phyloP scores from a whole-genome alignment of 768 basidiomycete genomes.

The Panellus pusillus region DNA sequence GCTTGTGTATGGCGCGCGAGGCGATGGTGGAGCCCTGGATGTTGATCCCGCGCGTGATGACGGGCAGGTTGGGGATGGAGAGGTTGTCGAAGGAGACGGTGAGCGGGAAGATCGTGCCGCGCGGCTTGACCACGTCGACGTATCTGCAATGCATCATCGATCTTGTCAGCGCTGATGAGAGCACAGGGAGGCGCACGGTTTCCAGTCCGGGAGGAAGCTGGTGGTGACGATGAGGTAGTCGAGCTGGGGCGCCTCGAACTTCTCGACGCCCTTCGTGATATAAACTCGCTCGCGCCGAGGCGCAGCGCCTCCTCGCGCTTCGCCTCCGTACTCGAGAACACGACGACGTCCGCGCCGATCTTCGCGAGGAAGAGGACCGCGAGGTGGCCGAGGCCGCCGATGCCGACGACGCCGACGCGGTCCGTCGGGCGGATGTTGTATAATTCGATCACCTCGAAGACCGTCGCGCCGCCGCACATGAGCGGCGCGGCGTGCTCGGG shows the following conservation, averaged over 20 bases:
- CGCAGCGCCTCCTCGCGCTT: conserved; percentile 33
- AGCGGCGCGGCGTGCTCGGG: conserved; percentile 32
- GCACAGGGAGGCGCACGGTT: neutral
- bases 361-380: conserved; percentile 39
- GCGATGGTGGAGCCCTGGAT: conserved; percentile 19
- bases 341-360: conserved; percentile 39
- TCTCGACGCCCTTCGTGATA: conserved; percentile 25
- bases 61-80: neutral
- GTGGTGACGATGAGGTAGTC: conserved; percentile 29
- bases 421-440: conserved; percentile 28
- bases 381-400: conserved; percentile 40
- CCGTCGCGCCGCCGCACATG: conserved; percentile 16
- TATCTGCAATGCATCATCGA: neutral
- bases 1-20: neutral
- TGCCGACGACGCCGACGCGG: conserved; percentile 33
- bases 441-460: conserved; percentile 13
- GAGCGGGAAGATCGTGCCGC: conserved; percentile 9
- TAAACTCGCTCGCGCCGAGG: conserved; percentile 39
- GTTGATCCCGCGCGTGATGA: conserved; percentile 11
- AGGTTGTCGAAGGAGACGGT: conserved; percentile 1
- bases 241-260: conserved; percentile 23
- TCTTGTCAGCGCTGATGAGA: too few species aligned
- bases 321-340: conserved; percentile 32
- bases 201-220: conserved; percentile 8
- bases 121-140: conserved; percentile 5